Conservation (phyloP, 2,329 filamentous ascomycete genomes). For the Graphilbum fragrans region DNA sequence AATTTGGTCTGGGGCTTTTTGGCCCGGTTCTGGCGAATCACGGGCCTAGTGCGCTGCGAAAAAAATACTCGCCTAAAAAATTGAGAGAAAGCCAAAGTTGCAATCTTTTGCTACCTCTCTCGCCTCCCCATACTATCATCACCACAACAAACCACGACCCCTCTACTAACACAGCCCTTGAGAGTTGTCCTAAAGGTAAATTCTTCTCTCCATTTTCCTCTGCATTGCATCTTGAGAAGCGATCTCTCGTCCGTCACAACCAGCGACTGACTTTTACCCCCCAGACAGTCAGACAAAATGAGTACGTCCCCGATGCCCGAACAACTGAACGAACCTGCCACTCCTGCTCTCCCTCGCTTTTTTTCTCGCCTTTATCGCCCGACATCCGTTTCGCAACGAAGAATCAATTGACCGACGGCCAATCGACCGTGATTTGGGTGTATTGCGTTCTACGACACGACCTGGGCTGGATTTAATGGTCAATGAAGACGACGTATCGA, state of each 20-base stretch:
- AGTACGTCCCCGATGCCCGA: slow-evolving; percentile 28
- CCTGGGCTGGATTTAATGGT: too few species aligned
- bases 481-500: too few species aligned
- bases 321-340: not conserved
- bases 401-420: too few species aligned
- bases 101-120: not conserved
- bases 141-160: not conserved
- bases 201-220: not conserved
- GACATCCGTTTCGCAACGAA: too few species aligned
- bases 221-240: not conserved
- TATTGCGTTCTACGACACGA: too few species aligned
- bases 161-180: not conserved
- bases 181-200: slow-evolving; percentile 5
- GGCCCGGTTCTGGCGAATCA: not conserved
- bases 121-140: slow-evolving; percentile 1
- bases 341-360: not conserved
- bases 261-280: slow-evolving; percentile 3
- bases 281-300: slow-evolving; percentile 36
- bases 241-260: too few species aligned
- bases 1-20: not conserved
- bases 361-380: too few species aligned
- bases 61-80: slow-evolving; percentile 4
- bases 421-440: too few species aligned
- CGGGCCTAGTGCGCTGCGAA: not conserved
- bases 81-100: not conserved